phyloP scores from a whole-genome alignment of 2,329 filamentous ascomycete species.

The Cladobotryum protrusum region DNA sequence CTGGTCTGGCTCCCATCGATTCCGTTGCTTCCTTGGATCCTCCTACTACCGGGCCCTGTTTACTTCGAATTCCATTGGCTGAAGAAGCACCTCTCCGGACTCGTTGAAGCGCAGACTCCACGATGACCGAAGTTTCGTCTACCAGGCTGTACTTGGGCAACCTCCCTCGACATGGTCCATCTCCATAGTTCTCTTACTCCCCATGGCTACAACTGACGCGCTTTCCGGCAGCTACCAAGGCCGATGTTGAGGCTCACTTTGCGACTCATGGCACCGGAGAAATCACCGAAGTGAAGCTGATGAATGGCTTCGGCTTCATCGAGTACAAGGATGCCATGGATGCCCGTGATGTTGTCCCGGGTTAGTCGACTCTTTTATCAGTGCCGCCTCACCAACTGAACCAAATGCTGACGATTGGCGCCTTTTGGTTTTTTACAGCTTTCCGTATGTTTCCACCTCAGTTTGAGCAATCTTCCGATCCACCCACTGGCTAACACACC shows the following conservation, averaged over 20 bases:
- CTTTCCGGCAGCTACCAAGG: conserved; percentile 74
- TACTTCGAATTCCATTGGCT: background rate
- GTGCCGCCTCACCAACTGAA: background rate
- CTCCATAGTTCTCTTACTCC: conserved; percentile 21
- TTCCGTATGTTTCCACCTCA: conserved; percentile 47
- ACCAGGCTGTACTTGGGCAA: conserved; percentile 97
- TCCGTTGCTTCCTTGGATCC: background rate
- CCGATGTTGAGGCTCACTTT: conserved; percentile 94
- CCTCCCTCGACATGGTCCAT: conserved; percentile 85
- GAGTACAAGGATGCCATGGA: conserved; percentile 99
- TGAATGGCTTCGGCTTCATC: conserved; percentile 99
- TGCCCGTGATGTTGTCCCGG: conserved; percentile 94
- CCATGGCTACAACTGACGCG: conserved; percentile 38
- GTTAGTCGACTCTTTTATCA: conserved; percentile 47
- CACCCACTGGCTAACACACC: conserved; percentile 19
- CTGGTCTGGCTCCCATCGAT: background rate
- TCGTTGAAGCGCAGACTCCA: conserved; percentile 22
- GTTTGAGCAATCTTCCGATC: background rate
- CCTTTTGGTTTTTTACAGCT: conserved; percentile 34
- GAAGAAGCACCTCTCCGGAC: background rate
- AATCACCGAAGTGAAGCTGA: conserved; percentile 98
- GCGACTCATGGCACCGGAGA: conserved; percentile 92
- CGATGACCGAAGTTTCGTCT: conserved; percentile 83
- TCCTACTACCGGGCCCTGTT: conserved; percentile 1
- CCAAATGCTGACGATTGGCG: conserved; percentile 16